Percentiles rank a stretch among this genome's conserved stretches.
Conservation (phyloP, 2,329 filamentous ascomycete genomes). For the Lojkania enalia region DNA sequence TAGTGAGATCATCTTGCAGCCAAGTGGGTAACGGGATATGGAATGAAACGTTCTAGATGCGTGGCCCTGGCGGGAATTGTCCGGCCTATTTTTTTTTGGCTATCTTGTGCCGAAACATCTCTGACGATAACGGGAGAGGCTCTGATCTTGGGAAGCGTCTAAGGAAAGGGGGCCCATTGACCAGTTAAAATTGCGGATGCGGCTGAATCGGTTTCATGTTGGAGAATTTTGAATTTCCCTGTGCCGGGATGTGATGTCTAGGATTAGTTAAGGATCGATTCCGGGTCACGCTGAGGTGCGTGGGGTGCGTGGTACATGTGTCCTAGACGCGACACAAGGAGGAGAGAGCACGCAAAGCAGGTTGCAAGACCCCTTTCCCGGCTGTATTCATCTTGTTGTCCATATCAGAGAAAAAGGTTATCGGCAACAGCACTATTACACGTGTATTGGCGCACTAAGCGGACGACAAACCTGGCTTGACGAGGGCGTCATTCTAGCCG, state of each 20-base stretch:
- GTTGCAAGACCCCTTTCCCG: neutral
- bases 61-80: conserved; percentile 1
- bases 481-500: conserved; percentile 3
- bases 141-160: conserved; percentile 4
- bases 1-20: conserved; percentile 6
- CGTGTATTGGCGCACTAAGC: neutral
- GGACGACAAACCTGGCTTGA: neutral
- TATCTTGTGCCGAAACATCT: conserved; percentile 16
- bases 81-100: conserved; percentile 6
- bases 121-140: conserved; percentile 11
- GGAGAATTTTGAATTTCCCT: too few relatives aligned
- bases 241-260: too few relatives aligned
- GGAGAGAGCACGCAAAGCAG: neutral
- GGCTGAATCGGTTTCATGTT: neutral
- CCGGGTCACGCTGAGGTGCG: neutral
- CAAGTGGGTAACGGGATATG: conserved; percentile 11
- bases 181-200: conserved; percentile 1
- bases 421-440: neutral
- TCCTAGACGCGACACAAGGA: neutral
- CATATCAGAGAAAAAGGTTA: too few relatives aligned
- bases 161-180: neutral
- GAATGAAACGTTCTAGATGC: neutral
- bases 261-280: conserved; percentile 1
- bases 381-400: too few relatives aligned
- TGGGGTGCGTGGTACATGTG: neutral